phyloP scores from a whole-genome alignment of 805 yeast genomes.

The Pichia manshurica region DNA sequence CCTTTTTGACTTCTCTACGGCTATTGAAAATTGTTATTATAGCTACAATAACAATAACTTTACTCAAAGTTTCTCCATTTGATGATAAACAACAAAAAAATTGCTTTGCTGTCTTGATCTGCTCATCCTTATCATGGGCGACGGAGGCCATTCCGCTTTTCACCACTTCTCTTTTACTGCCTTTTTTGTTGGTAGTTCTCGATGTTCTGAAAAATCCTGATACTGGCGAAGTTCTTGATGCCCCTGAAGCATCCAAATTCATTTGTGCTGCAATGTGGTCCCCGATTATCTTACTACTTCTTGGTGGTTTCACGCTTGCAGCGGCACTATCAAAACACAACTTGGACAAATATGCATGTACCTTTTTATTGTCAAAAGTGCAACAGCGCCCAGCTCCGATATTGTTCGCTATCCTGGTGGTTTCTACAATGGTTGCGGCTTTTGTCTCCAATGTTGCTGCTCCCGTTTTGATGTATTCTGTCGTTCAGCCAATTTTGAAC shows the following conservation, averaged over 20 bases:
- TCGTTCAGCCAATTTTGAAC: conserved; percentile 83
- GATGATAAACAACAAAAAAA: conserved; percentile 59
- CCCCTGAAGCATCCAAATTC: conserved; percentile 68
- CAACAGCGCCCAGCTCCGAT: conserved; percentile 82
- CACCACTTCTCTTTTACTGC: conserved; percentile 80
- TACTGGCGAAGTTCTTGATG: conserved; percentile 45
- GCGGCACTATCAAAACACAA: conserved; percentile 90
- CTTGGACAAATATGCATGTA: conserved; percentile 80
- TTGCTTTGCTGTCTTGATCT: conserved; percentile 77
- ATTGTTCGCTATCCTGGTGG: conserved; percentile 74
- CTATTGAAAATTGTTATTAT: conserved; percentile 44
- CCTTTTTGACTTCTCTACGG: conserved; percentile 33
- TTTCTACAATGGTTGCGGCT: conserved; percentile 82
- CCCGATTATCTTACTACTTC: conserved; percentile 78
- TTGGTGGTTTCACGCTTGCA: conserved; percentile 94
- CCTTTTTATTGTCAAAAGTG: conserved; percentile 72
- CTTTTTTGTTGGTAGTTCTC: conserved; percentile 69
- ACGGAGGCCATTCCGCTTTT: conserved; percentile 90
- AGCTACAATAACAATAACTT: conserved; percentile 39
- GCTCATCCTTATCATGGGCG: conserved; percentile 90
- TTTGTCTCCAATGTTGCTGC: conserved; percentile 98
- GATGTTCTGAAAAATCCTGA: conserved; percentile 58
- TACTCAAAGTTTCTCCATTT: conserved; percentile 53
- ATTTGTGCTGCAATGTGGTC: conserved; percentile 92
- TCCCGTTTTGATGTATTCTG: conserved; percentile 87